Base-by-base conservation (phyloP, 2,329 filamentous ascomycete species). In the Colletotrichum lupini region DNA sequence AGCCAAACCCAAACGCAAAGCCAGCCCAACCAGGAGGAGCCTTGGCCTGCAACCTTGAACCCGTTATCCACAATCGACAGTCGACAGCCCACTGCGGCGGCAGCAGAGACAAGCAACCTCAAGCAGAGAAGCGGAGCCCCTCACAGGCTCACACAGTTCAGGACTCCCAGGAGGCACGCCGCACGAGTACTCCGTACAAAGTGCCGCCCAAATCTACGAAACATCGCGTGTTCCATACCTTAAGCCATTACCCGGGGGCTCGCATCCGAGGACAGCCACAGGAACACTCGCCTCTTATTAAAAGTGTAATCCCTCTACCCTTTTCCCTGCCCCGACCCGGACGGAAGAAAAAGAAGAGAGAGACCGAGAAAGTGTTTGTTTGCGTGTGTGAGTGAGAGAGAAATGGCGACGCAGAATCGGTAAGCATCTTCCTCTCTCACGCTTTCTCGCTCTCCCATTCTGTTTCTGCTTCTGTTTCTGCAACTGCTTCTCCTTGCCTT, bases 351-450 rank as follows among this genome's bases (percentile, higher is more conserved):
- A 42, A 42, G 37, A 42, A 42, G 52, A 58, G 67, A 53, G 76
- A 49, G 42, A 49, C 7, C 9, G 61, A 35, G 56, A 5, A n/a
- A n/a, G 56, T 58, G 56, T 58, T 49, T 49, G 42, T 49, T n/a
- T 49, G 76, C 9, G 61, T 24, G 28, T n/a, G 56, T n/a, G 55
- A n/a, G 55, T 22, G 46, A 11, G 60, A 55, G 58, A 77, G 80
- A 77, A 32, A 82, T 82, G 81, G 80, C 81, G 72, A 78, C 79
- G 55, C 78, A 81, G 68, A 82, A 82, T 68, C 79, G 76, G 81
- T 82, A 79, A 75, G 81, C 70, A 64, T 65, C 65, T 62, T 65
- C 52, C 65, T 58, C 67, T 63, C 28, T 66, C 71, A 46, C 59
- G 7, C 16, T n/a, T 8, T 32, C 24, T 58, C 30, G 30, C 32